These are phyloP conservation scores for Verticillium tricorpus DNA, from an alignment of 2,329 filamentous ascomycete genomes.

Conservation along the genomic window DNA sequence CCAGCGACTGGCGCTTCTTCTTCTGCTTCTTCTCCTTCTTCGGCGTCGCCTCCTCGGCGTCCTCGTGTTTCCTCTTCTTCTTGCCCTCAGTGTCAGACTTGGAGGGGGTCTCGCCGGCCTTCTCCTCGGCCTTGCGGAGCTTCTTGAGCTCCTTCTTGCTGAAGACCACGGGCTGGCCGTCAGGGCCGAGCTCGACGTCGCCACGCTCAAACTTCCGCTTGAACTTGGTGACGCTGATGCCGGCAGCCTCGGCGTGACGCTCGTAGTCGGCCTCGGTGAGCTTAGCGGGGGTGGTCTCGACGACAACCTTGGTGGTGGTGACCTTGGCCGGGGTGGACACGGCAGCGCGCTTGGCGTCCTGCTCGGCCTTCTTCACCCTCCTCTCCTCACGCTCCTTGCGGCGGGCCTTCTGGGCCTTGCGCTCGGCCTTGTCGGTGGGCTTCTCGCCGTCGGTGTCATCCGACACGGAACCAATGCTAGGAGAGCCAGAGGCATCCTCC, in stretches of 20 bases:
- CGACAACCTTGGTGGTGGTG: slow-evolving; percentile 27
- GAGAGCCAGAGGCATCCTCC: slow-evolving; percentile 17
- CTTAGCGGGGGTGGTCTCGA: slow-evolving; percentile 23
- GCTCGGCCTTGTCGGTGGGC: slow-evolving; percentile 4
- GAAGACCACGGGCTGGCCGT: slow-evolving; percentile 61
- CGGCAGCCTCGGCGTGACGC: slow-evolving; percentile 59
- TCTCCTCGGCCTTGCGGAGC: slow-evolving; percentile 53
- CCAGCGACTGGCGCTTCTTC: slow-evolving; percentile 31
- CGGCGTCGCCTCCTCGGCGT: slow-evolving; percentile 61
- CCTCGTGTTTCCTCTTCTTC: slow-evolving; percentile 72
- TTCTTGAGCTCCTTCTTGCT: slow-evolving; percentile 78
- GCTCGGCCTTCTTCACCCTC: neutral
- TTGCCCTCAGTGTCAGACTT: slow-evolving; percentile 36
- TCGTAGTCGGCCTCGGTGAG: slow-evolving; percentile 53
- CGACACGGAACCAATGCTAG: slow-evolving; percentile 11
- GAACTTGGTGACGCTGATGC: slow-evolving; percentile 71
- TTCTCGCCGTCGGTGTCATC: slow-evolving; percentile 20
- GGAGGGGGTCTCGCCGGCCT: slow-evolving; percentile 28
- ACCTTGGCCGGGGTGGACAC: slow-evolving; percentile 17
- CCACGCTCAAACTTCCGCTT: slow-evolving; percentile 74
- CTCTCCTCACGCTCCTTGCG: slow-evolving; percentile 9
- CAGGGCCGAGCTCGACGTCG: slow-evolving; percentile 61
- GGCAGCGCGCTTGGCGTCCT: slow-evolving; percentile 15
- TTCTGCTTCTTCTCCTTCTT: slow-evolving; percentile 58
- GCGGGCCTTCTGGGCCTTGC: slow-evolving; percentile 21